Evolutionary conservation across 768 basidiomycete genomes (phyloP).

Genomic region (Mycena maculata): DNA sequence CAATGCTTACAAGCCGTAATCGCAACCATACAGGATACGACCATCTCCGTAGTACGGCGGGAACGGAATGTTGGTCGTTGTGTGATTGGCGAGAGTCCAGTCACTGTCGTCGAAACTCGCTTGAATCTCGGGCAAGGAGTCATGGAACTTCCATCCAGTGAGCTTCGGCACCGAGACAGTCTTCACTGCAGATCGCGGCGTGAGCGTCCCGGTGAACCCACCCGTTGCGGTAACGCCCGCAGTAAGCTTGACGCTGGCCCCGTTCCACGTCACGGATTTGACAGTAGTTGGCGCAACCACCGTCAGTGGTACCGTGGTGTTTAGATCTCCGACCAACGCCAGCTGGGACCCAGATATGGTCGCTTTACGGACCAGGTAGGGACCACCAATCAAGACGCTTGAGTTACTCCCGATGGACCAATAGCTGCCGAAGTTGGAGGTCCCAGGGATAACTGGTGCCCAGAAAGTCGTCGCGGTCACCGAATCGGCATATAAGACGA

Average conservation of each 20-base stretch:
- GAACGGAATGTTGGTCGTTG: constrained; percentile 77
- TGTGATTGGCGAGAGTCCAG: constrained; percentile 79
- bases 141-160: constrained; percentile 77
- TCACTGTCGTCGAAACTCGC: constrained; percentile 66
- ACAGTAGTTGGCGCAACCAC: constrained; percentile 71
- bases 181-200: constrained; percentile 42
- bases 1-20: constrained; percentile 82
- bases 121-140: constrained; percentile 80
- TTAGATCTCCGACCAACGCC: constrained; percentile 76
- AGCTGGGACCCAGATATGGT: constrained; percentile 61
- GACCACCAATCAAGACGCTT: constrained; percentile 73
- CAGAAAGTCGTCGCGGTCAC: constrained; percentile 79
- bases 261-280: constrained; percentile 79
- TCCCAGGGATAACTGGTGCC: constrained; percentile 70
- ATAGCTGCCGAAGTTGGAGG: constrained; percentile 62
- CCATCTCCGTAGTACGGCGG: constrained; percentile 81
- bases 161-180: constrained; percentile 60
- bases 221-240: constrained; percentile 51
- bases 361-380: constrained; percentile 72
- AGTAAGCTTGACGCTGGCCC: constrained; percentile 49
- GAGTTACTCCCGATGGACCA: constrained; percentile 82
- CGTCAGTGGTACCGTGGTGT: constrained; percentile 65
- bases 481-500: constrained; percentile 77
- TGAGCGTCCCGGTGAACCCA: constrained; percentile 62
- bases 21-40: constrained; percentile 84